Evolutionary conservation across 768 basidiomycete species (phyloP), one percentile per base, ranked within the genome.

Genomic region (Gyrodon lividus): DNA sequence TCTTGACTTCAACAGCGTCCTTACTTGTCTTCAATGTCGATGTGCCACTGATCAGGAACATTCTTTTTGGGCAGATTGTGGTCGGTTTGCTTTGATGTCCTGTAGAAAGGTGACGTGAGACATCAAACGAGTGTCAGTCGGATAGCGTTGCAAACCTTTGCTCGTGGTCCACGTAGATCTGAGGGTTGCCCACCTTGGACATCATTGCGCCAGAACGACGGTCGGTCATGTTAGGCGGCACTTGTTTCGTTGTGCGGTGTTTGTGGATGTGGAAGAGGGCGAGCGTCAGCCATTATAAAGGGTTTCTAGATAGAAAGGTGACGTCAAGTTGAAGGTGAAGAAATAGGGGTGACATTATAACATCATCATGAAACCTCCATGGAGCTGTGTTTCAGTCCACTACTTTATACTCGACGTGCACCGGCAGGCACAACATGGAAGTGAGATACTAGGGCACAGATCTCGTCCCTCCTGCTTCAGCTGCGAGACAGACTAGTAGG

Each of bases 151-250:
- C 70, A 9, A 59, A 75, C 78, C 74, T 74, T 57, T 81, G 78
- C 45, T 81, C 78, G 19, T 72, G 70, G 42, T 67, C 76, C 39
- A 77, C 69, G 63, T 80, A 76, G 37, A 75, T 66, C 26, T 79
- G 78, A 2, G 70, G 59, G 55, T 74, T 77, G n/a, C 77, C 78
- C 38, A 76, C 74, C 46, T 75, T 76, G 42, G 79, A 79, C 61
- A 74, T 73, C 77, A 80, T 80, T 54, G 77, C 65, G 13, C 68
- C 63, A 9, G 66, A 63, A 48, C 51, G 57, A 43, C 40, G 41
- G 35, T 64, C 57, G 16, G 60, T 60, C 62, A 66, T 66, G 39
- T 48, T 38, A 37, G 13, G 31, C 9, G 13, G 13, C 43, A 33
- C 48, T 49, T 48, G 22, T 54, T 22, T 55, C 48, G 17, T 13